These are phyloP conservation scores for Solanum gracilifrons DNA, from an alignment of 257 asterid genomes.

Conservation along the genomic window DNA sequence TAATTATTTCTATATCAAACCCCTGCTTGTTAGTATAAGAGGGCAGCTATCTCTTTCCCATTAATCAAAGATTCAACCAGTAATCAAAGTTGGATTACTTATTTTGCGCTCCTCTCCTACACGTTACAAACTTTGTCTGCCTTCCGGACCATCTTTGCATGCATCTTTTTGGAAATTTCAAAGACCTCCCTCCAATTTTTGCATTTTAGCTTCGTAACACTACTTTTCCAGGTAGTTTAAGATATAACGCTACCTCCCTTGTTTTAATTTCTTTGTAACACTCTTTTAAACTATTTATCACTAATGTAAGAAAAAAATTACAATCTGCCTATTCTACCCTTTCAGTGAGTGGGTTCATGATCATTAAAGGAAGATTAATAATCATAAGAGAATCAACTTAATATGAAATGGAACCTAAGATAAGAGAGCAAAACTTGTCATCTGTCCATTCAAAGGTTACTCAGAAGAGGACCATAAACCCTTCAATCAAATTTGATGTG, in stretches of 20 bases:
- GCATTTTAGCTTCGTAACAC: not conserved
- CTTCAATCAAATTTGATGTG: not conserved
- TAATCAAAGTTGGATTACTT: not conserved
- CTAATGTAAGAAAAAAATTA: not conserved
- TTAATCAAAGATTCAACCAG: not conserved
- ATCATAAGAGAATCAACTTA: not conserved
- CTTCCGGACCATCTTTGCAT: not conserved
- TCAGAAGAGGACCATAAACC: not conserved
- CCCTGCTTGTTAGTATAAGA: not conserved
- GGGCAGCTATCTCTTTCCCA: not conserved
- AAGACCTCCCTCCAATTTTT: not conserved
- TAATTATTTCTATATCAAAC: not conserved
- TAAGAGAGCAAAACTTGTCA: not conserved
- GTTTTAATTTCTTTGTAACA: not conserved
- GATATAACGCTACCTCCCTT: not conserved
- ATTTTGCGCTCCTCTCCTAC: not conserved
- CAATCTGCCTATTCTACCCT: not conserved
- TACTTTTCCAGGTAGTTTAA: not conserved
- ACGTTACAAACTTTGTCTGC: not conserved
- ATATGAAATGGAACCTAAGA: not conserved
- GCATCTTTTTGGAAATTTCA: not conserved
- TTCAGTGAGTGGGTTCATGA: not conserved
- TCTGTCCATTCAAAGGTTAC: not conserved
- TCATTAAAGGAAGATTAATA: not conserved
- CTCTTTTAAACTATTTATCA: not conserved